Evolutionary conservation across 139 green algal genomes (phyloP).

Genomic region (Chlamydomonas eustigma): DNA sequence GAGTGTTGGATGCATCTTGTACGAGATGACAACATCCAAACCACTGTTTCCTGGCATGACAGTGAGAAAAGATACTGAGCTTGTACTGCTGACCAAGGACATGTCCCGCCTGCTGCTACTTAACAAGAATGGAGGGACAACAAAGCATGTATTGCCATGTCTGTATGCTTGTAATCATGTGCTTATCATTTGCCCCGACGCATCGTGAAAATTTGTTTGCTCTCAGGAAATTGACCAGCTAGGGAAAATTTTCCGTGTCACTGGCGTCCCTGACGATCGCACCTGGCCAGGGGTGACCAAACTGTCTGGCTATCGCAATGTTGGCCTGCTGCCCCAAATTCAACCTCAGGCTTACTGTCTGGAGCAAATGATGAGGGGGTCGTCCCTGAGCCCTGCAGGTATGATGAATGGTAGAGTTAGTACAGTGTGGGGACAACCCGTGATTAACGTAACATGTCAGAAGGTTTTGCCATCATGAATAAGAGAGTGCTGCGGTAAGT

Average conservation of each 20-base stretch:
- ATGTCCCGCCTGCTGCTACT: neutral
- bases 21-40: conserved; percentile 8
- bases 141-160: neutral
- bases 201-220: neutral
- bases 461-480: neutral
- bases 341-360: neutral
- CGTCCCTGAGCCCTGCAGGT: too few species aligned
- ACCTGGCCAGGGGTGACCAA: neutral
- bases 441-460: neutral
- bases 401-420: neutral
- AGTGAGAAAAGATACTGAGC: neutral
- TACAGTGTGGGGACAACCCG: neutral
- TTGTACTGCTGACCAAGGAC: neutral
- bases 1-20: conserved; percentile 91
- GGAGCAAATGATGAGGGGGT: neutral
- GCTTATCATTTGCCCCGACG: neutral
- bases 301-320: neutral
- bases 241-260: neutral
- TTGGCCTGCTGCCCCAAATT: neutral
- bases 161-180: neutral
- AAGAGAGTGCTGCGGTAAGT: neutral
- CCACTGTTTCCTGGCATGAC: neutral
- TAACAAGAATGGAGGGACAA: neutral
- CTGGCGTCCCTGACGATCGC: neutral
- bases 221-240: conserved; percentile 3